A percentile compares a stretch with the other conserved stretches of the same genome.
Conservation (phyloP, 2,329 filamentous ascomycete genomes). For the Hymenoscyphus scutula region DNA sequence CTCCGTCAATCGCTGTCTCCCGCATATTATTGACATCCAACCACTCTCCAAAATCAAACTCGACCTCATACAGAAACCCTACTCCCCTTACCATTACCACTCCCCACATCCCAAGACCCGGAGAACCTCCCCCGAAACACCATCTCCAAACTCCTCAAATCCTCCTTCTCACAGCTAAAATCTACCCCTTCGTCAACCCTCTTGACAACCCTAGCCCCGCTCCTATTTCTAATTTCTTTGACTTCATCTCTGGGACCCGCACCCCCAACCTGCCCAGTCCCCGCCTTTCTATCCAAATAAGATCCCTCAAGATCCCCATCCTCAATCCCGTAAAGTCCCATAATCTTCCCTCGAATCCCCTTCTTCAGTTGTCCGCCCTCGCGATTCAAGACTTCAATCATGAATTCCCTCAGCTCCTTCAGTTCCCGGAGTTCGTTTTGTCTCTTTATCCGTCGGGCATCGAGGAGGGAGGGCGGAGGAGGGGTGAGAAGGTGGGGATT, state of each 20-base stretch:
- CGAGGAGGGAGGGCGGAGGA: conserved; percentile 18
- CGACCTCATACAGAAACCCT: too few relatives aligned
- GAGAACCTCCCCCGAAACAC: neutral
- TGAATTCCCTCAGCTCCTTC: conserved; percentile 27
- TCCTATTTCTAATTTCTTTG: neutral
- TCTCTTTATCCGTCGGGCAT: conserved; percentile 15
- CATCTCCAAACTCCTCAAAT: neutral
- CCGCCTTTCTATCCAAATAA: neutral
- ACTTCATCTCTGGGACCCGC: too few relatives aligned
- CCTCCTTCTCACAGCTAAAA: neutral
- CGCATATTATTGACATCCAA: too few relatives aligned
- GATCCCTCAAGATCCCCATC: conserved; percentile 24
- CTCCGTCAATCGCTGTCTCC: too few relatives aligned
- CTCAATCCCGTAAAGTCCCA: conserved; percentile 28
- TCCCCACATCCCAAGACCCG: neutral
- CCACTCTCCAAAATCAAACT: too few relatives aligned
- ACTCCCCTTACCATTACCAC: too few relatives aligned
- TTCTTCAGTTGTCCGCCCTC: conserved; percentile 27
- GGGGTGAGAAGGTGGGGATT: conserved; percentile 23
- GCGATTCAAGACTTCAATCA: conserved; percentile 28
- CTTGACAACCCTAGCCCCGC: neutral
- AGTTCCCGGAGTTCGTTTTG: conserved; percentile 25
- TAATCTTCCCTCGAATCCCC: conserved; percentile 24
- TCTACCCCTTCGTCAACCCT: neutral
- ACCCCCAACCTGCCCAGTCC: too few relatives aligned